These are phyloP conservation scores for Corchorus capsularis DNA, from an alignment of 345 rosid species.

Conservation along the genomic window DNA sequence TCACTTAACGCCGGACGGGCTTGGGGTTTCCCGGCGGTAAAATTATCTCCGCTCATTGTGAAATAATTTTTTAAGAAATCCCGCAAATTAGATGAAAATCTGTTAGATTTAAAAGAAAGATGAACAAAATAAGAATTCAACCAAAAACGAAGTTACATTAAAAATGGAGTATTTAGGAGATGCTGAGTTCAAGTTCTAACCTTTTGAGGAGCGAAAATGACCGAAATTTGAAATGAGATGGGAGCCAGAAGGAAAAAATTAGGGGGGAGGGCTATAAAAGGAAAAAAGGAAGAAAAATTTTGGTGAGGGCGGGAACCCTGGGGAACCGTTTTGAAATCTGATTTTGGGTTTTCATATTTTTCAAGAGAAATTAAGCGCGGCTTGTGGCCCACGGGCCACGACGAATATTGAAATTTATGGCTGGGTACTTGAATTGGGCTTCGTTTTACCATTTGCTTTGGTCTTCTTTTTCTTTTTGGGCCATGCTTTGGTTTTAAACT, in stretches of 20 bases:
- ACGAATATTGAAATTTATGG: too few species aligned
- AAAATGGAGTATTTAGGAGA: not conserved
- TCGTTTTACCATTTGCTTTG: too few species aligned
- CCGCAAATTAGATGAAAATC: not conserved
- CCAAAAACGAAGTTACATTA: not conserved
- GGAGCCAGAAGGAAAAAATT: not conserved
- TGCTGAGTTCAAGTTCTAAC: not conserved
- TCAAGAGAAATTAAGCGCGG: too few species aligned
- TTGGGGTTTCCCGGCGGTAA: slow-evolving; percentile 23
- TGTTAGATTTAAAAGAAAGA: not conserved
- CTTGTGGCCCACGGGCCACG: too few species aligned
- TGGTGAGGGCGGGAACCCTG: slow-evolving; percentile 49
- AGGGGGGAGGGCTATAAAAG: slow-evolving; percentile 11
- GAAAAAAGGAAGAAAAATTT: not conserved
- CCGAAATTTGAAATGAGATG: not conserved
- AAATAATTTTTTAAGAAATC: slow-evolving; percentile 11
- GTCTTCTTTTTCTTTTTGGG: too few species aligned
- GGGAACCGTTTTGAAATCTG: slow-evolving; percentile 28
- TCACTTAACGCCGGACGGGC: slow-evolving; percentile 48
- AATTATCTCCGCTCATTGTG: slow-evolving; percentile 57
- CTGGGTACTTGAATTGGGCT: too few species aligned
- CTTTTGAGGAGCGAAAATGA: not conserved
- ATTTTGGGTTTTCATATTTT: not conserved
- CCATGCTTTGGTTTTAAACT: too few species aligned
- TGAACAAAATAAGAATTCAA: not conserved